These are phyloP conservation scores for Rutstroemia sp. DNA, from an alignment of 2,329 filamentous ascomycete species.

Conservation along the genomic window DNA sequence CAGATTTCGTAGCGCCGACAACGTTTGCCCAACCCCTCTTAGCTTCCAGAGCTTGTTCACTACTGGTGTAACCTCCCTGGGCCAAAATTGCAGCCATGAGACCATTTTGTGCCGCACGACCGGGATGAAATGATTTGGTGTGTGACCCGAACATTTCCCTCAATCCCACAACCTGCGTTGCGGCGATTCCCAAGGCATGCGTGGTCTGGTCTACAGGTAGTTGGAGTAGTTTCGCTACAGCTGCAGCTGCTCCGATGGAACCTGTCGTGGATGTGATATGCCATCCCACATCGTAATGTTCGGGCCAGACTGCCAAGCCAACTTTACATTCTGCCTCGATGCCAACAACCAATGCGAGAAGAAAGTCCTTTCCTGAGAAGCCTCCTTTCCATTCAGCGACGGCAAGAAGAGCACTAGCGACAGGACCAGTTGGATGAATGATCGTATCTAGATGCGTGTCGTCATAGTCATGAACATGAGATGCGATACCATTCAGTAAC, in stretches of 20 bases:
- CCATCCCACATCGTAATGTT: constrained; percentile 48
- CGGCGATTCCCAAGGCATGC: constrained; percentile 45
- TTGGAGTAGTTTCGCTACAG: constrained; percentile 39
- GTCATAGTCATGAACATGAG: constrained; percentile 49
- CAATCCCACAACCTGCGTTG: constrained; percentile 45
- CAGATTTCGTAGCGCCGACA: constrained; percentile 36
- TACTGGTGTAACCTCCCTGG: constrained; percentile 41
- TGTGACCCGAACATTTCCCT: constrained; percentile 48
- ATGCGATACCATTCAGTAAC: constrained; percentile 46
- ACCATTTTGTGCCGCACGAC: constrained; percentile 44
- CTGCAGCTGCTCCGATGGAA: constrained; percentile 45
- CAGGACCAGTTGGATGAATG: constrained; percentile 46
- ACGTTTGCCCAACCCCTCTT: constrained; percentile 47
- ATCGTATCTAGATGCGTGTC: constrained; percentile 49
- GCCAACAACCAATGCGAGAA: constrained; percentile 44
- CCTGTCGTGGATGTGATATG: constrained; percentile 47
- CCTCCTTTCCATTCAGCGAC: constrained; percentile 35
- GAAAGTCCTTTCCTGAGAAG: constrained; percentile 38
- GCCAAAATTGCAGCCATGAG: constrained; percentile 40
- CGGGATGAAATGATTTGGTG: constrained; percentile 48
- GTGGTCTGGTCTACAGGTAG: constrained; percentile 35
- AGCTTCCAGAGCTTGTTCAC: constrained; percentile 40
- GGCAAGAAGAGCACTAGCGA: constrained; percentile 42
- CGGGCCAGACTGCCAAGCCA: constrained; percentile 43
- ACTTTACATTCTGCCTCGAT: constrained; percentile 46